Base-by-base conservation (phyloP, 768 basidiomycete species). In the Hysterangium stoloniferum region DNA sequence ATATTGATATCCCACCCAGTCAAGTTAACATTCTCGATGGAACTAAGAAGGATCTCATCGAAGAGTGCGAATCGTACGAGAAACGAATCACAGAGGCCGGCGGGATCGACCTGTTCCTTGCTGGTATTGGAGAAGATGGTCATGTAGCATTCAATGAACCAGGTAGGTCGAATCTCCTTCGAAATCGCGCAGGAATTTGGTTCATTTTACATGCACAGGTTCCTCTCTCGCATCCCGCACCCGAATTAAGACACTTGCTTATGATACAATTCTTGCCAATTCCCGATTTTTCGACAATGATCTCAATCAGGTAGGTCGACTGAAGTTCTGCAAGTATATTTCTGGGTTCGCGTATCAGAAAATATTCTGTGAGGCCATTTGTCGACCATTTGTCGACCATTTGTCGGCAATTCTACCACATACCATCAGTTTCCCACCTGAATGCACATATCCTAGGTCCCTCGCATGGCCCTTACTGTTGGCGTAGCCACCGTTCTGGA, bases 81-180 rank as follows among this genome's bases (percentile, higher is more conserved):
- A 73, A 71, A 49, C 71, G 73, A 55, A 93, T 93, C 71, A 84
- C 82, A 61, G 64, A 74, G 12, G 72, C 72, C 44, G 91, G 91
- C 32, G 91, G 91, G 8, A 86, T 94, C 63, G 91, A 94, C 62
- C 78, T 94, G 52, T 94, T 94, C 76, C 74, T 94, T 28, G 90
- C 84, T 15, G 91, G 90, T 9, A 92, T 93, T 56, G 90, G 90
- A 52, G 90, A 89, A 66, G 90, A 94, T 62, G 91, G 90, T 0
- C 90, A 94, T 60, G 88, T 93, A 56, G 91, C 90, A 12, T 94
- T 92, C 72, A 93, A 93, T 67, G 87, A 91, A 71, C 86, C 88
- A 46, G 84, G 82, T 78, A 43, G 51, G 68, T 58, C 38, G 22
- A 17, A 19, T 13, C 22, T 22, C 22, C 19, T 28, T 6, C 29